Evolutionary conservation across 179 eudicot species (phyloP), one percentile per base, ranked within the genome.

Genomic region (Silene vulgaris): DNA sequence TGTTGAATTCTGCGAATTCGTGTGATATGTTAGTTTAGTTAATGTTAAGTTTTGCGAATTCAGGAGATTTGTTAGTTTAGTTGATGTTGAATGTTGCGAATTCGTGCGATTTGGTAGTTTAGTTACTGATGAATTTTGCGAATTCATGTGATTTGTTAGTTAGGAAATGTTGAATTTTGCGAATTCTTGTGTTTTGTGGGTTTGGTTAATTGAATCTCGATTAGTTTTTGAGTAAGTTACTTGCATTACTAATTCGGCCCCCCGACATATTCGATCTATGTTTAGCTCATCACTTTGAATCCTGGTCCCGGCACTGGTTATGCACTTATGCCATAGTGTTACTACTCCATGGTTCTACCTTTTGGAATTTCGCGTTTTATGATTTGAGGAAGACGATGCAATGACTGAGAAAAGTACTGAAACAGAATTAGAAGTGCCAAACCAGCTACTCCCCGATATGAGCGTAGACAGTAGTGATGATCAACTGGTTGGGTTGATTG

Each of bases 401-500:
- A 65, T 65, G 45, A 32, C 73, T 45, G 59, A 43, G 16, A 19
- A 21, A 69, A 19, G 54, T 17, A 2, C 19, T 9, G 72, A 69
- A 32, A 20, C 11, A 6, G 23, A 37, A 17, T 37, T n/a, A 23
- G 13, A 12, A 11, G 23, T 66, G 21, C 12, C 54, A 5, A 69
- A 17, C 16, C 52, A 45, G 52, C 8, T 45, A 9, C 52, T 62
- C 5, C 5, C 30, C 14, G 4, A 20, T 1, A 23, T 23, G 60
- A 9, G 32, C 0, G 4, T 12, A 8, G 66, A 62, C 16, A 12
- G 1, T 69, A 69, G 62, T 71, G 82, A 85, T 52, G 96, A 93
- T 79, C 81, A 91, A 48, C 86, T 96, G 32, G 73, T 88, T 71
- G 83, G 85, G 83, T 88, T 84, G 89, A 82, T 90, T 75, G 76